Conservation (phyloP, 202 grass and related monocot genomes). For the Schoenoplectus triqueter region DNA sequence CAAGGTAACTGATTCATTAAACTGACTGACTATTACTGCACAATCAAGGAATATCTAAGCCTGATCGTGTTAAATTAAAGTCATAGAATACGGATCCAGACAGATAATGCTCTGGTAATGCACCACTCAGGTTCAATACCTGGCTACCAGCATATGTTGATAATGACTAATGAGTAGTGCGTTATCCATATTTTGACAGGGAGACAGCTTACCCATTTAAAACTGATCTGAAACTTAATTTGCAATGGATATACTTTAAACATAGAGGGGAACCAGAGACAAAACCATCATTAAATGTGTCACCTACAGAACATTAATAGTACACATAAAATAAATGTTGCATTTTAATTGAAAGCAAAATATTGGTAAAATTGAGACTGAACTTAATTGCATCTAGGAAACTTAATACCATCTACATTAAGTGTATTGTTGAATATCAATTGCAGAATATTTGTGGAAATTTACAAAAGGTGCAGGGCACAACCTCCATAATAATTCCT, state of each 20-base stretch:
- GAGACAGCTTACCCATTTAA: neutral
- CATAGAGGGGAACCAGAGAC: too few relatives aligned
- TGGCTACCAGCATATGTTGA: neutral
- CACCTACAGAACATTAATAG: too few relatives aligned
- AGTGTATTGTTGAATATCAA: neutral
- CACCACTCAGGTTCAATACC: too few relatives aligned
- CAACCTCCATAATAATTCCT: conserved; percentile 96
- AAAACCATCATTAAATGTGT: too few relatives aligned
- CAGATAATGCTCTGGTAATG: too few relatives aligned
- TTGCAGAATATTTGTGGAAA: neutral
- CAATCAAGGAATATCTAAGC: neutral
- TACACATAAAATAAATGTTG: neutral
- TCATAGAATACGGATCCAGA: neutral
- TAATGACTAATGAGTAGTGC: neutral
- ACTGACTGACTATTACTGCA: too few relatives aligned
- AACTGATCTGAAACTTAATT: neutral
- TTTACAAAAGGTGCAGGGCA: neutral
- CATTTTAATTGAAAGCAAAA: neutral
- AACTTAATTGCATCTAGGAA: too few relatives aligned
- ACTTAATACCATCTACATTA: neutral
- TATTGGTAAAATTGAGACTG: too few relatives aligned
- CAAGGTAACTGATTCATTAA: too few relatives aligned
- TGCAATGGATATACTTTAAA: neutral
- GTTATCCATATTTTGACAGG: neutral
- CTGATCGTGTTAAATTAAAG: neutral